Evolutionary conservation across 495 filamentous ascomycete species (phyloP), one percentile per base, ranked within the genome.

Genomic region (Penicillium egyptiacum): DNA sequence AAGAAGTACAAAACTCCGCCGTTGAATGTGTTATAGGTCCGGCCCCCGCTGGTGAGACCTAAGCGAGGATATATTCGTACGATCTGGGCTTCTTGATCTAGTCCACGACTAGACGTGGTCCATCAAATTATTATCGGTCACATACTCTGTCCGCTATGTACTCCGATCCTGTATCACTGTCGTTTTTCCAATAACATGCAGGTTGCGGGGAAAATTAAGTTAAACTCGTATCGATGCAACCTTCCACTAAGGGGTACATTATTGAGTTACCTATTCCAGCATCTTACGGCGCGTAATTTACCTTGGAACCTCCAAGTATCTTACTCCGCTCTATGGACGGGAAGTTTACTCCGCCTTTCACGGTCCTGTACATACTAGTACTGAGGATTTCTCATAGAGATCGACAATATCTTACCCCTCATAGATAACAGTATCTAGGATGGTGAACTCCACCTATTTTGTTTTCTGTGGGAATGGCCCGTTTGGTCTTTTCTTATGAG

Each of bases 281-380:
- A 46, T 45, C 40, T 55, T 55, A 55, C 52, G 17, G 28, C 42
- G 42, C 30, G 28, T 25, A 55, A n/a, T 37, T 12, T n/a, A n/a
- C n/a, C n/a, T n/a, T n/a, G n/a, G 17, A 37, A 17, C 4, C 8
- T 8, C 11, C 17, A 33, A 17, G 42, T 46, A 55, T 17, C 28
- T 55, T 55, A 37, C 23, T 23, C 23, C 23, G 23, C 23, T 23
- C 23, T 23, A 23, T 4, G 23, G 23, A 23, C 23, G 4, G 23
- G 23, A 23, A 2, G 23, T 23, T 23, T 23, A 23, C 3, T 46
- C 40, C 40, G 19, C 40, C 16, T 20, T 5, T 35, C 33, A 35
- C 8, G 10, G 33, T 14, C 30, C 30, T 33, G 5, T 8, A 33
- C 11, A 33, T 12, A 3, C 30, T 33, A 31, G n/a, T 31, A 31